Conservation (phyloP, 2,329 filamentous ascomycete genomes). For the Neonectria magnoliae region DNA sequence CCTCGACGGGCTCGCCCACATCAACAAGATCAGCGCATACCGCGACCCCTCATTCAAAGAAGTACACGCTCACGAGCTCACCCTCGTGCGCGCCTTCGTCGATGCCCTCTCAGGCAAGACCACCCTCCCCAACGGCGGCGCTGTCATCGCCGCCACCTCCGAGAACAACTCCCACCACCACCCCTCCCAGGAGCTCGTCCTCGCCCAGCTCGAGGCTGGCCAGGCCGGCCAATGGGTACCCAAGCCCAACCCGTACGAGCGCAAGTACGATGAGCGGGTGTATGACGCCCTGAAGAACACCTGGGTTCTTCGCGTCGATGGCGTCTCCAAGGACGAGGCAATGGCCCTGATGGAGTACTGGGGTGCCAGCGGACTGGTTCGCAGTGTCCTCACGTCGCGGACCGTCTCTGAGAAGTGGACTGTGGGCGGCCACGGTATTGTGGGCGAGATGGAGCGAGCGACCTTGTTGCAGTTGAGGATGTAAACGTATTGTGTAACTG, state of each 20-base stretch:
- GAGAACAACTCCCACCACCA: constrained; percentile 74
- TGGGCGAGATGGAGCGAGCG: constrained; percentile 86
- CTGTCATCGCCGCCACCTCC: constrained; percentile 79
- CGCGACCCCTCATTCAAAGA: constrained; percentile 73
- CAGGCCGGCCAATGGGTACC: constrained; percentile 51
- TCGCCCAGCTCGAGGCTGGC: constrained; percentile 65
- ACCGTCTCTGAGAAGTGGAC: constrained; percentile 86
- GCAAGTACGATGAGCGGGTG: constrained; percentile 66
- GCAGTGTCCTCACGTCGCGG: constrained; percentile 74
- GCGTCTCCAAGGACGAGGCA: constrained; percentile 79
- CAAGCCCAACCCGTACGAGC: constrained; percentile 62
- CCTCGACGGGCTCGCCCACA: constrained; percentile 82
- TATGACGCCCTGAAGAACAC: constrained; percentile 63
- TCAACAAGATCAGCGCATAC: constrained; percentile 84
- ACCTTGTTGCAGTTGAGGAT: constrained; percentile 60
- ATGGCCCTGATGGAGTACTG: constrained; percentile 91
- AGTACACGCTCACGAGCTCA: constrained; percentile 88
- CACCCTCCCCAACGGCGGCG: constrained; percentile 76
- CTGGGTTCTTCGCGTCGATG: constrained; percentile 67
- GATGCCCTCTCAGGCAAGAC: constrained; percentile 73
- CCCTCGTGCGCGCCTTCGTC: constrained; percentile 78
- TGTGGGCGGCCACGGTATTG: constrained; percentile 79
- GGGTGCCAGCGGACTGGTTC: constrained; percentile 83
- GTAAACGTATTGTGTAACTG: constrained; percentile 48
- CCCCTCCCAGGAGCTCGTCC: constrained; percentile 74